These are phyloP conservation scores for Sedum album DNA, from an alignment of 164 flowering plant genomes.

Conservation along the genomic window DNA sequence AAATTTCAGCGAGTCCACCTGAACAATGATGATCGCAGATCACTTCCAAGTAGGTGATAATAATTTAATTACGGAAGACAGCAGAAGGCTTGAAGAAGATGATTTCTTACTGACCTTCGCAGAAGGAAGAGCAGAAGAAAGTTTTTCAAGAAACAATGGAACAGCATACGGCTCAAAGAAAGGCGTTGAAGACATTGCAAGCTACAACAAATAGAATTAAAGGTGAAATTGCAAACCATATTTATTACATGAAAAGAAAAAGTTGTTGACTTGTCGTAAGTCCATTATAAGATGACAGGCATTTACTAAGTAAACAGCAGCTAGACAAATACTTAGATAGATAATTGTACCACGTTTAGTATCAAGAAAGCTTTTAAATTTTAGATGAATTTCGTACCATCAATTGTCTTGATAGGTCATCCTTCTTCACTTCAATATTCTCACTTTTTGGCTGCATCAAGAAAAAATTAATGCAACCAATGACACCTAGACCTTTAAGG, in stretches of 20 bases:
- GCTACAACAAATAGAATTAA: constrained; percentile 40
- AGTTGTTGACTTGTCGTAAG: not conserved
- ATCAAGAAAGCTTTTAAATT: constrained; percentile 4
- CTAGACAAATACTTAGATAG: not conserved
- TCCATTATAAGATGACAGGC: not conserved
- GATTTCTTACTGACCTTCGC: constrained; percentile 60
- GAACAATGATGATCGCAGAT: constrained; percentile 7
- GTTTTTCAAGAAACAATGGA: constrained; percentile 87
- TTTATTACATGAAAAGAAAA: constrained; percentile 10
- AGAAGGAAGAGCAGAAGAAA: constrained; percentile 62
- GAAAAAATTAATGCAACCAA: not conserved
- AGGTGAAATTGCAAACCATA: not conserved
- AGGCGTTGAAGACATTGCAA: constrained; percentile 71
- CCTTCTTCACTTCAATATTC: constrained; percentile 54
- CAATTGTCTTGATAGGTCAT: constrained; percentile 71
- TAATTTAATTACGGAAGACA: not conserved
- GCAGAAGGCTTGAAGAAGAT: not conserved
- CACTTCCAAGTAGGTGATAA: not conserved
- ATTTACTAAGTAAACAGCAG: not conserved
- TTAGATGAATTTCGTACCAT: constrained; percentile 48
- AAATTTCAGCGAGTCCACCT: constrained; percentile 87
- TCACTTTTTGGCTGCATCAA: constrained; percentile 42
- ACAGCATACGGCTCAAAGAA: constrained; percentile 59
- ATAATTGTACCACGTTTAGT: not conserved
- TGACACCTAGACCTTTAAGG: not conserved